A percentile compares a stretch with the other conserved stretches of the same genome.
These are phyloP conservation scores for Candida taoyuanica DNA, from an alignment of 805 yeast genomes.

Conservation along the genomic window DNA sequence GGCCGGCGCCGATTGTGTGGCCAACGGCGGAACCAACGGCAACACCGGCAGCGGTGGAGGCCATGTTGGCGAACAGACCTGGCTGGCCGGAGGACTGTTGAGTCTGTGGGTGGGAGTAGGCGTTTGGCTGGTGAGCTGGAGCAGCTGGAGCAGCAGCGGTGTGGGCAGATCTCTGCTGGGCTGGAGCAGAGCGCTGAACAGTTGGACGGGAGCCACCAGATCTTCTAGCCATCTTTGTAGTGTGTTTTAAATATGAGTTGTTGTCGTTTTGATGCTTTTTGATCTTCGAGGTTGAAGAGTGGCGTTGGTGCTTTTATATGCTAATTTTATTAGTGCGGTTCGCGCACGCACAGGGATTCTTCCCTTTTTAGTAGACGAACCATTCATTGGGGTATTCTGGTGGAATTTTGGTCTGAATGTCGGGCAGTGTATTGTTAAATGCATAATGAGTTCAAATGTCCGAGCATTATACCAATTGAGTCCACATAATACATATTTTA, in stretches of 20 bases:
- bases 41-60: slow-evolving; percentile 98
- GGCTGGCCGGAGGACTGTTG: slow-evolving; percentile 57
- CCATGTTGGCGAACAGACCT: slow-evolving; percentile 95
- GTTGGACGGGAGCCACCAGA: slow-evolving; percentile 45
- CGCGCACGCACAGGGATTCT: too few relatives aligned
- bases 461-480: too few relatives aligned
- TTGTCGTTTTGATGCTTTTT: background rate
- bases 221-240: slow-evolving; percentile 46
- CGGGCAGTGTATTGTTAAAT: too few relatives aligned
- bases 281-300: background rate
- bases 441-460: too few relatives aligned
- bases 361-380: too few relatives aligned
- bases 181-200: slow-evolving; percentile 32
- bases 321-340: too few relatives aligned
- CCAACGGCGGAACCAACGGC: slow-evolving; percentile 98
- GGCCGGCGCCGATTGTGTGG: slow-evolving; percentile 94
- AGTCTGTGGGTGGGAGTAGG: slow-evolving; percentile 49
- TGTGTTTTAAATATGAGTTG: too few relatives aligned
- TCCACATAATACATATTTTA: too few relatives aligned
- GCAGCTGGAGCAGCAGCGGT: slow-evolving; percentile 56
- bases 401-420: too few relatives aligned
- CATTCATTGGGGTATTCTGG: too few relatives aligned
- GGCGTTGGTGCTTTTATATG: background rate
- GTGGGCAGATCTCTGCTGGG: slow-evolving; percentile 67
- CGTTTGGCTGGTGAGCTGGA: slow-evolving; percentile 37